Evolutionary conservation across 2,329 filamentous ascomycete genomes (phyloP), one percentile per base, ranked within the genome.

Genomic region (Sodiomyces alkalinus): DNA sequence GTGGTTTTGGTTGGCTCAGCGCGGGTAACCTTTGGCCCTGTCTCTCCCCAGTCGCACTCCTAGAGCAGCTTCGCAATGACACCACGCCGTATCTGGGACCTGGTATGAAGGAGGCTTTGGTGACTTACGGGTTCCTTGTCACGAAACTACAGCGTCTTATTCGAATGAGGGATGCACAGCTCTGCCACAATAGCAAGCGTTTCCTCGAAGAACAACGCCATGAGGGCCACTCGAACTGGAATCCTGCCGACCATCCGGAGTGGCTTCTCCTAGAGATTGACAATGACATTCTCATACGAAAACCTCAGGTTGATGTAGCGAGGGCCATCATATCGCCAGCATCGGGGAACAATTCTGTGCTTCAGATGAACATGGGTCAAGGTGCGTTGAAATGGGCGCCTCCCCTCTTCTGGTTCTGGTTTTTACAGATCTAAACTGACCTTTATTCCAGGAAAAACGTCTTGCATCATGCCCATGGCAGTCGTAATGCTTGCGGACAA

Each of bases 181-280:
- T 42, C 26, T 33, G 27, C 1, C n/a, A 45, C 16, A 39, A 49
- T 15, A 12, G 31, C 38, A 31, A 46, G 36, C 39, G 39, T 41
- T 36, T 51, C 2, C 11, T 38, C 2, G 58, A 65, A 4, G 68
- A 74, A 33, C 37, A 45, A 9, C 32, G 31, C 0, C 68, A 64
- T 27, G 18, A 20, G 0, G 70, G 67, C 0, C 73, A 78, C 39
- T 42, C 40, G 0, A 67, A 72, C 17, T 79, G 74, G 74, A 41
- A 53, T 3, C 62, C 69, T 0, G n/a, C 43, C 0, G 47, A 67
- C 0, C 45, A 61, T 18, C 56, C 70, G 0, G 74, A 81, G 39
- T 79, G 73, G 67, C 44, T 81, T 0, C 51, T 81, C 0, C 47
- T 82, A 0, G 75, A 81, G 35, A 63, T 81, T 10, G 76, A 81